Conservation (phyloP, 306 rosid genomes). For the Vigna trinervia region DNA sequence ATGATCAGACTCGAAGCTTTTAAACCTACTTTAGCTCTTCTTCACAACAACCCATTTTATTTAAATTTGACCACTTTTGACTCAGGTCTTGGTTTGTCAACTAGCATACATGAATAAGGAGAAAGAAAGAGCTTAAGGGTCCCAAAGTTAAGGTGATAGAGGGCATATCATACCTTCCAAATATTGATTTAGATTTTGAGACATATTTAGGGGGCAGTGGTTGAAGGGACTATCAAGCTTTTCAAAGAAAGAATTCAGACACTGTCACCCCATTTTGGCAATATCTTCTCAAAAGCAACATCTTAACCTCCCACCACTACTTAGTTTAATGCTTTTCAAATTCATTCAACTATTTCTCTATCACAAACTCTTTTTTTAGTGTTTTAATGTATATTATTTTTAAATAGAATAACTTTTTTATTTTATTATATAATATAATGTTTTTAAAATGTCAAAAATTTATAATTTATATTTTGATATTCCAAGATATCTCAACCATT, state of each 20-base stretch:
- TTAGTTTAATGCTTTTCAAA: neutral
- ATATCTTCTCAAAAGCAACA: conserved; percentile 1
- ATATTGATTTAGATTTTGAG: conserved; percentile 42
- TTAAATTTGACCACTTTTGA: conserved; percentile 65
- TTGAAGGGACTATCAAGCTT: conserved; percentile 46
- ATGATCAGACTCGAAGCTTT: conserved; percentile 42
- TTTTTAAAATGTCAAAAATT: no score
- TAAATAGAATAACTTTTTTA: no score
- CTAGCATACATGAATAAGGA: conserved; percentile 46
- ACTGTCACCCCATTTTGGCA: conserved; percentile 27
- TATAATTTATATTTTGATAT: no score
- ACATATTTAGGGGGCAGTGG: conserved; percentile 45
- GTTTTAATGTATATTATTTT: no score
- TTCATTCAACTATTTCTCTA: neutral
- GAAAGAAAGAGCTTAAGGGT: conserved; percentile 38
- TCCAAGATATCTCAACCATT: no score
- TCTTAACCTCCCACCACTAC: neutral
- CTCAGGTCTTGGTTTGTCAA: conserved; percentile 51
- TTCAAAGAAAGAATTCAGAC: conserved; percentile 9
- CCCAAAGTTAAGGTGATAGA: conserved; percentile 45
- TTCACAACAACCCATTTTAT: conserved; percentile 27
- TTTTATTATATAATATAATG: no score
- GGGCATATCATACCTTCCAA: conserved; percentile 41
- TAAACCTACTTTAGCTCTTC: conserved; percentile 44
- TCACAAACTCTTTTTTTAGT: neutral